Conservation (phyloP, 768 basidiomycete genomes). For the Pleurotus pulmonarius region DNA sequence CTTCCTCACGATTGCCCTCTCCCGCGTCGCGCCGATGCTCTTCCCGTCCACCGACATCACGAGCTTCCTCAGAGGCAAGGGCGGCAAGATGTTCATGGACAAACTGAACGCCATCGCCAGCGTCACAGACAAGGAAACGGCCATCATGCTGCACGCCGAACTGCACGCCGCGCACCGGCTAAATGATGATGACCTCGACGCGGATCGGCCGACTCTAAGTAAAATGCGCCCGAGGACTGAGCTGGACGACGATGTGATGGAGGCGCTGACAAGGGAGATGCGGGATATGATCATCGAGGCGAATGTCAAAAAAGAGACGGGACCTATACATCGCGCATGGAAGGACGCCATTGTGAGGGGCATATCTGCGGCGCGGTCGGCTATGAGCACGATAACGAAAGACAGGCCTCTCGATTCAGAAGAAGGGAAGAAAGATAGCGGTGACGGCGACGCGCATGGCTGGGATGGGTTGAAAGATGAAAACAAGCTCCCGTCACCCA, state of each 20-base stretch:
- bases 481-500: background rate
- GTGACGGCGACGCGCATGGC: no score
- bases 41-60: constrained; percentile 36
- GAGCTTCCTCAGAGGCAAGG: constrained; percentile 8
- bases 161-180: constrained; percentile 47
- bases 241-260: constrained; percentile 27
- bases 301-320: constrained; percentile 50
- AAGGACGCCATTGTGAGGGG: constrained; percentile 32
- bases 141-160: constrained; percentile 49
- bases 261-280: constrained; percentile 50
- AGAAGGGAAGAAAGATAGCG: background rate
- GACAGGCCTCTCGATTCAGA: no score
- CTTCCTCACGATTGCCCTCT: constrained; percentile 69
- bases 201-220: constrained; percentile 7
- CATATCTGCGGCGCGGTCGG: background rate
- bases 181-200: constrained; percentile 2
- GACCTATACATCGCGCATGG: constrained; percentile 56
- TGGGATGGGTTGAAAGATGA: background rate
- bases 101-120: constrained; percentile 37
- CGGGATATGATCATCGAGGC: constrained; percentile 63
- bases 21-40: constrained; percentile 65
- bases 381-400: background rate
- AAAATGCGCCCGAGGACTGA: constrained; percentile 17
- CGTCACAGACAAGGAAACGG: constrained; percentile 53
- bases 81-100: constrained; percentile 39